These are phyloP conservation scores for Lasiodiplodia citricola DNA, from an alignment of 2,329 filamentous ascomycete genomes.

Conservation along the genomic window DNA sequence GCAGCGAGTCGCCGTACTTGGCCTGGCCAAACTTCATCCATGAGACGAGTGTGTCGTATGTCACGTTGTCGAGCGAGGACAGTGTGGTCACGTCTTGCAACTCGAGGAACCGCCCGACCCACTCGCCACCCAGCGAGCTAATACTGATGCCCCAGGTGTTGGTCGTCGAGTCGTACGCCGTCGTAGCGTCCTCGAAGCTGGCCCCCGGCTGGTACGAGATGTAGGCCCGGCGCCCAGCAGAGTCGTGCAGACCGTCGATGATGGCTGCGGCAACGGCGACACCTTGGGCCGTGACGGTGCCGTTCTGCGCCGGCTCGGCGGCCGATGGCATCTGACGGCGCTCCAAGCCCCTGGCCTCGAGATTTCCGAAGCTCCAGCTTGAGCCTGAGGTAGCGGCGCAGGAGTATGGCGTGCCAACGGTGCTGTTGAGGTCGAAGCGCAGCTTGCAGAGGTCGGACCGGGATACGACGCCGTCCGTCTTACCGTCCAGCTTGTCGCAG, in stretches of 20 bases:
- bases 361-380: conserved; percentile 28
- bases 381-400: conserved; percentile 42
- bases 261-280: conserved; percentile 33
- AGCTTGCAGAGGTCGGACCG: conserved; percentile 55
- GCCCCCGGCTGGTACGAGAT: conserved; percentile 45
- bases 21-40: conserved; percentile 59
- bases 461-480: conserved; percentile 59
- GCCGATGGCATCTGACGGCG: conserved; percentile 14
- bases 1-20: conserved; percentile 56
- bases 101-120: conserved; percentile 50
- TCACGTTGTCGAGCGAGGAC: conserved; percentile 45
- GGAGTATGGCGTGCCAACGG: conserved; percentile 53
- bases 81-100: neutral
- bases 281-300: conserved; percentile 39
- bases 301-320: conserved; percentile 36
- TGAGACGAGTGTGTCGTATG: conserved; percentile 61
- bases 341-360: conserved; percentile 14
- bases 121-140: conserved; percentile 45
- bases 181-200: conserved; percentile 41
- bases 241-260: conserved; percentile 47
- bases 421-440: conserved; percentile 53
- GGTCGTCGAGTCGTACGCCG: conserved; percentile 42
- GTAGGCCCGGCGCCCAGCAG: conserved; percentile 48
- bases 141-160: conserved; percentile 40
- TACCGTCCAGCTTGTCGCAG: conserved; percentile 62